Base-by-base conservation (phyloP, 139 green algal species). In the Mesotaenium endlicherianum region DNA sequence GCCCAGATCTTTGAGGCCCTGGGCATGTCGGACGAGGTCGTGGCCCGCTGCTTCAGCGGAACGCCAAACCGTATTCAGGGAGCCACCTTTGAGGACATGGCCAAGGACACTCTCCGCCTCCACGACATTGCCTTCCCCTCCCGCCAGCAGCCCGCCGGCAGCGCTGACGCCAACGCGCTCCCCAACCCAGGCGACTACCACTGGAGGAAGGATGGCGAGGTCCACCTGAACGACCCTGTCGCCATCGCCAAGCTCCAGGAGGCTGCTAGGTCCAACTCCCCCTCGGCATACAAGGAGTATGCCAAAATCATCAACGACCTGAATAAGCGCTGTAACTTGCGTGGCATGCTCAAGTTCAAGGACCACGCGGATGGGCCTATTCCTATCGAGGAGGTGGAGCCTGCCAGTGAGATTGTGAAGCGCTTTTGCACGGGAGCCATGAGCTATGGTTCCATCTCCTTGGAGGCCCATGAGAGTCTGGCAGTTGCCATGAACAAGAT, bases 1-100 rank as follows among this genome's bases (percentile, higher is more conserved):
- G 94, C 94, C 1, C 95, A 98, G 91, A 98, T 98, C 86, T 98
- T 98, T 70, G 95, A 98, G 91, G 93, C 91, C 11, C 86, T 98
- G 34, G 95, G 95, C 41, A 78, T 98, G 74, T 76, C 81, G 2
- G 34, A 81, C n/a, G 92, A 95, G 30, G 94, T 98, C 14, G 89
- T 98, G 2, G 81, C 90, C 55, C 47, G 86, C n/a, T 97, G 93
- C 92, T 98, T 98, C 87, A 87, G 81, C 60, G 93, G 94, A 76
- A 97, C 95, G 3, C 83, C 95, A 67, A 93, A 81, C 26, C 92
- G 95, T 83, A 93, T 98, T 20, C 88, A 86, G 88, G 81, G 81
- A 30, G 55, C 49, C 43, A 86, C 81, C n/a, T 87, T 87, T 30
- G 71, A 75, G 11, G 3, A 41, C 11, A 34, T 86, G 2, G 80